Evolutionary conservation across 805 yeast species (phyloP).

Genomic region (Kodamaea laetipori): DNA sequence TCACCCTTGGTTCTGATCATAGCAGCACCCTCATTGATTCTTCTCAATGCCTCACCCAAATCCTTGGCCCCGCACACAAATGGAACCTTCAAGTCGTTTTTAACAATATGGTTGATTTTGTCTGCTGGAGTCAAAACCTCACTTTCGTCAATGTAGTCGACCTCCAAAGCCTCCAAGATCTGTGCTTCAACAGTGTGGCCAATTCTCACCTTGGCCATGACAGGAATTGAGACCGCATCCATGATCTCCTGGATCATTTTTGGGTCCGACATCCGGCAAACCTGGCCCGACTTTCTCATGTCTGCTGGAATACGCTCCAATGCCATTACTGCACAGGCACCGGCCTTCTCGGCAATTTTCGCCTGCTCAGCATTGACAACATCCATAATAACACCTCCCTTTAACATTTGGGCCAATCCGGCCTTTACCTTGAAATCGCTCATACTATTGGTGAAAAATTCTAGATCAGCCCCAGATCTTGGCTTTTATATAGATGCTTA

Average conservation of each 20-base stretch:
- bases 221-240: slow-evolving; percentile 70
- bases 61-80: slow-evolving; percentile 85
- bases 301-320: slow-evolving; percentile 84
- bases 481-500: not conserved
- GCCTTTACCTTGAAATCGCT: slow-evolving; percentile 59
- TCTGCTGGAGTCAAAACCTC: slow-evolving; percentile 87
- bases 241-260: slow-evolving; percentile 73
- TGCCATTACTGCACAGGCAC: slow-evolving; percentile 91
- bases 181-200: slow-evolving; percentile 86
- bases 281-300: slow-evolving; percentile 78
- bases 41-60: slow-evolving; percentile 78
- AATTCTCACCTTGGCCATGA: slow-evolving; percentile 84
- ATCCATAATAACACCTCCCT: slow-evolving; percentile 75
- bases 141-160: slow-evolving; percentile 82
- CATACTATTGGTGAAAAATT: slow-evolving; percentile 18
- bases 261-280: slow-evolving; percentile 86
- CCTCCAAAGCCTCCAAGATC: slow-evolving; percentile 66
- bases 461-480: no score
- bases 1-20: slow-evolving; percentile 88
- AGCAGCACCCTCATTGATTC: slow-evolving; percentile 82
- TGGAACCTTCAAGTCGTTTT: slow-evolving; percentile 64
- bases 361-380: slow-evolving; percentile 84
- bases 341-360: slow-evolving; percentile 74
- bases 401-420: slow-evolving; percentile 84
- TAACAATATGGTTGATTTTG: slow-evolving; percentile 62